Percentiles rank a stretch among this genome's conserved stretches.
Evolutionary conservation across 2,329 filamentous ascomycete genomes (phyloP).

Genomic region (Cyanodermella asteris): DNA sequence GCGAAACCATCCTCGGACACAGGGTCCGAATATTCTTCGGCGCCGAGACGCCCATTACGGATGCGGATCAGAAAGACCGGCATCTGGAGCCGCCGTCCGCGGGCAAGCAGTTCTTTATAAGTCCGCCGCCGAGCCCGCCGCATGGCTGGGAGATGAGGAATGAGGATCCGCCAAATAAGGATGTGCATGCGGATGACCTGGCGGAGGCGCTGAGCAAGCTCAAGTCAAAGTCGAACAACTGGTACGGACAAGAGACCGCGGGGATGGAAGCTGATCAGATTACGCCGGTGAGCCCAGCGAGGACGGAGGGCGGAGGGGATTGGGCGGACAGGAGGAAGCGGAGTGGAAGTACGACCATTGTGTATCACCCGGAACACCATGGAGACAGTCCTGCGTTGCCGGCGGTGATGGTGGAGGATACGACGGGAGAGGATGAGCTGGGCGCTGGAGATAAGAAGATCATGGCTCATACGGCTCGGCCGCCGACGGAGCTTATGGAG

Average conservation of each 20-base stretch:
- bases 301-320: slow-evolving; percentile 1
- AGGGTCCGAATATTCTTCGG: slow-evolving; percentile 30
- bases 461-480: slow-evolving; percentile 29
- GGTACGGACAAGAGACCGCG: slow-evolving; percentile 3
- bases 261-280: slow-evolving; percentile 10
- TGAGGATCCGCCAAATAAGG: slow-evolving; percentile 43
- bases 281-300: slow-evolving; percentile 13
- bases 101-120: slow-evolving; percentile 45
- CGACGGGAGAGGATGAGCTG: slow-evolving; percentile 22
- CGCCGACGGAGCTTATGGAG: slow-evolving; percentile 35
- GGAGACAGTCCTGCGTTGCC: slow-evolving; percentile 36
- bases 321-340: slow-evolving; percentile 8
- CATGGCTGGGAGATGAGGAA: slow-evolving; percentile 42
- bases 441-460: slow-evolving; percentile 22
- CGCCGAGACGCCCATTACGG: slow-evolving; percentile 24
- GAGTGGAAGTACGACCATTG: slow-evolving; percentile 35
- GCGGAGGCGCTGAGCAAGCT: slow-evolving; percentile 33
- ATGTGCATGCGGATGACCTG: slow-evolving; percentile 41
- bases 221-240: slow-evolving; percentile 14
- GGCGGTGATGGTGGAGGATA: slow-evolving; percentile 42
- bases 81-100: slow-evolving; percentile 33
- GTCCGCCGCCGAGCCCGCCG: slow-evolving; percentile 39
- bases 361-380: slow-evolving; percentile 41
- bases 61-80: slow-evolving; percentile 15
- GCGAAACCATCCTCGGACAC: slow-evolving; percentile 12